These are phyloP conservation scores for Secale cereale DNA, from an alignment of 176 grass and related monocot genomes.

Conservation along the genomic window DNA sequence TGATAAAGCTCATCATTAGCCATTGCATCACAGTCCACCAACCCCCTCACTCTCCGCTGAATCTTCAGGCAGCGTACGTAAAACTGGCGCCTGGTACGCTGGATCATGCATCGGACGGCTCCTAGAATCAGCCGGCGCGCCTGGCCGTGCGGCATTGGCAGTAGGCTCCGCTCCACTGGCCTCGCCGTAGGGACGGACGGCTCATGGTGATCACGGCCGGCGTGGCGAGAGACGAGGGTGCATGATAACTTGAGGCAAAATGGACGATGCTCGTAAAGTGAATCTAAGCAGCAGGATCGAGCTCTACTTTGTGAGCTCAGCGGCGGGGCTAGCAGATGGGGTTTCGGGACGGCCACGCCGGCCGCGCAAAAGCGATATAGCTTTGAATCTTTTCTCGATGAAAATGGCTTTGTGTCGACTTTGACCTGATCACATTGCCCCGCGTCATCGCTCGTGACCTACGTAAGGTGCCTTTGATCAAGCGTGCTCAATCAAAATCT, in stretches of 20 bases:
- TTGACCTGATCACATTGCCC: conserved; percentile 15
- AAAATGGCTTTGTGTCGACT: neutral
- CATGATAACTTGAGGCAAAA: conserved; percentile 21
- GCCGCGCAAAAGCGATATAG: neutral
- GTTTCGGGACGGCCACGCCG: conserved; percentile 37
- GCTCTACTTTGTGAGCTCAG: neutral
- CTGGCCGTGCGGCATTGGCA: neutral
- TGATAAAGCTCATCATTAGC: conserved; percentile 67
- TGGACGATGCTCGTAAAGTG: conserved; percentile 27
- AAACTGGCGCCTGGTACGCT: neutral
- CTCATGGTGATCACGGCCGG: too few species aligned
- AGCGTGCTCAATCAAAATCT: neutral
- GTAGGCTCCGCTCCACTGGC: too few species aligned
- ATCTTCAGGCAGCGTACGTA: neutral
- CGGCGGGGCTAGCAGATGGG: neutral
- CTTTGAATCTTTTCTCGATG: conserved; percentile 2
- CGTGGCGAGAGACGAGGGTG: neutral
- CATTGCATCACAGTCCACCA: conserved; percentile 38
- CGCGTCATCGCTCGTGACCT: neutral
- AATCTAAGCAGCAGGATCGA: conserved; percentile 24
- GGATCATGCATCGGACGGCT: conserved; percentile 1
- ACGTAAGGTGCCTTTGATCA: conserved; percentile 1
- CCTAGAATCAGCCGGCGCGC: neutral
- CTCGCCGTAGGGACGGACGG: too few species aligned
- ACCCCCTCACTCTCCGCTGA: neutral